A percentile compares a stretch with the other conserved stretches of the same genome.
Conservation (phyloP, 2,329 filamentous ascomycete species). For the Microcyclosporella mali region DNA sequence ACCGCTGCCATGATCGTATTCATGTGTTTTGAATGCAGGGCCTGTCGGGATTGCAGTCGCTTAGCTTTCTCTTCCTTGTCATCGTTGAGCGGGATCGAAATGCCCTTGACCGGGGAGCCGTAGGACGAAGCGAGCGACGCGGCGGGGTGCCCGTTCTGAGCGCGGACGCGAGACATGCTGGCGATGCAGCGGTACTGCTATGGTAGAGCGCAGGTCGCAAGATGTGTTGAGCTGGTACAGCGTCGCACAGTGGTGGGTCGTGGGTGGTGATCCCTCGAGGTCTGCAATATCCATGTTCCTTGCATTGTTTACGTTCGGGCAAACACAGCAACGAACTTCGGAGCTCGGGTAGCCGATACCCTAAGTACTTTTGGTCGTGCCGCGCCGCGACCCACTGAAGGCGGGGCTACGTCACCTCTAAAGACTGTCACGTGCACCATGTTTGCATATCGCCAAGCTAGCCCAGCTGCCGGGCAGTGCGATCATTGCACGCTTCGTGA, state of each 20-base stretch:
- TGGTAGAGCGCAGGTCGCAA: background rate
- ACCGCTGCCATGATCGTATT: conserved; percentile 83
- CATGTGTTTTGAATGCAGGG: conserved; percentile 82
- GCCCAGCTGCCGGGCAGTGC: too few species aligned
- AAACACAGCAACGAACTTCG: too few species aligned
- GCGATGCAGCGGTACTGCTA: background rate
- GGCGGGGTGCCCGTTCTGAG: conserved; percentile 43
- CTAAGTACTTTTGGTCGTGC: too few species aligned
- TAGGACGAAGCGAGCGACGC: conserved; percentile 27
- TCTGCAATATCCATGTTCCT: too few species aligned
- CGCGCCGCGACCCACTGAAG: too few species aligned
- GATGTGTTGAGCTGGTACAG: background rate
- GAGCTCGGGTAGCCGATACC: too few species aligned
- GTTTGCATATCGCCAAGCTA: too few species aligned
- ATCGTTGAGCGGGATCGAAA: conserved; percentile 90
- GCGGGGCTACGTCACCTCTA: too few species aligned
- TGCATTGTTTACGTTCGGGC: too few species aligned
- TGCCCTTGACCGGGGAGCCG: conserved; percentile 46
- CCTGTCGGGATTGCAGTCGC: conserved; percentile 79
- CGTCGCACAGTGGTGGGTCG: background rate
- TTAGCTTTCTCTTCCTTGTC: conserved; percentile 87
- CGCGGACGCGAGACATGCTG: conserved; percentile 34
- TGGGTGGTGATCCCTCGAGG: too few species aligned
- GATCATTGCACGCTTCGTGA: too few species aligned
- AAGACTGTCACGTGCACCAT: too few species aligned